phyloP scores from a whole-genome alignment of 2,329 filamentous ascomycete genomes.

The Neofusicoccum sp. region DNA sequence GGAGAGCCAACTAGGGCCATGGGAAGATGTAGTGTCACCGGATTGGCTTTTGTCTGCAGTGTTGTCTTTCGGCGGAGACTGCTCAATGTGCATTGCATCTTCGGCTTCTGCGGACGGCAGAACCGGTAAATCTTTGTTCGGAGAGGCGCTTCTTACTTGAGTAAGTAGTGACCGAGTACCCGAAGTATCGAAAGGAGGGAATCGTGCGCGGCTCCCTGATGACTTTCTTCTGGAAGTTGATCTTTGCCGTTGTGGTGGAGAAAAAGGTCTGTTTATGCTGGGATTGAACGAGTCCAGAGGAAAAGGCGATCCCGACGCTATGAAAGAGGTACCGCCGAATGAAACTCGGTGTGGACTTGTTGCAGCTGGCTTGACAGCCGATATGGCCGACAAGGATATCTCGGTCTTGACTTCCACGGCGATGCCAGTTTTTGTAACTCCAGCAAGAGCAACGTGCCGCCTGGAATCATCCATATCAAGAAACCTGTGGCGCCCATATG shows the following conservation, averaged over 20 bases:
- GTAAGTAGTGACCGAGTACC: too few relatives aligned
- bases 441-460: neutral
- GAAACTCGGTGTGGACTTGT: neutral
- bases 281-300: neutral
- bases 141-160: too few relatives aligned
- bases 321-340: neutral
- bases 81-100: too few relatives aligned
- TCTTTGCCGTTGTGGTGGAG: neutral
- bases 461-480: neutral
- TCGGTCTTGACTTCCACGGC: conserved; percentile 4
- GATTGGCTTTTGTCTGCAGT: neutral
- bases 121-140: too few relatives aligned
- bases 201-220: neutral
- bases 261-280: neutral
- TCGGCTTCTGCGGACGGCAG: too few relatives aligned
- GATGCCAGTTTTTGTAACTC: neutral
- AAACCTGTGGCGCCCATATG: conserved; percentile 2
- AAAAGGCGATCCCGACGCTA: neutral
- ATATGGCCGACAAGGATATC: neutral
- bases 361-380: neutral
- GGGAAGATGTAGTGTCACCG: neutral
- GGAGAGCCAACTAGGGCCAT: neutral
- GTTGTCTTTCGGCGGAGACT: too few relatives aligned
- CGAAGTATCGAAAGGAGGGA: too few relatives aligned
- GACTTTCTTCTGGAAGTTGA: neutral